Percentiles rank a stretch among this genome's conserved stretches.
Evolutionary conservation across 257 asterid species (phyloP).

Genomic region (Haberlea rhodopensis): DNA sequence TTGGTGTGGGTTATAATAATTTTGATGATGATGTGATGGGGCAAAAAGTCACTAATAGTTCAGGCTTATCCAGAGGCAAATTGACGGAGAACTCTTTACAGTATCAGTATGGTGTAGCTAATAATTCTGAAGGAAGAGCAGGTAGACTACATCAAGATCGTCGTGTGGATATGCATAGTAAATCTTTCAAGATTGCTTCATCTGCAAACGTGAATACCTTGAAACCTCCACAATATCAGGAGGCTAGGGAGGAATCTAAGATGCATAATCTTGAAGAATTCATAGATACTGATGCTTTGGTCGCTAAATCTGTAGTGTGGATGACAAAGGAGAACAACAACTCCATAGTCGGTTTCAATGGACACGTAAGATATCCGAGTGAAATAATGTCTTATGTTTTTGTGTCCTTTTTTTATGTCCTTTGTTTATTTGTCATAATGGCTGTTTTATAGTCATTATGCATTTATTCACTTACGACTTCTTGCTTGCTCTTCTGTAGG

Average conservation of each 20-base stretch:
- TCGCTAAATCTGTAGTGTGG: conserved; percentile 36
- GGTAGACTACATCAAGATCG: conserved; percentile 35
- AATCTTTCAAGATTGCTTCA: conserved; percentile 35
- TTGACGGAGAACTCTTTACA: conserved; percentile 39
- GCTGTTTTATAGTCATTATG: not conserved
- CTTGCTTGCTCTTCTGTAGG: conserved; percentile 43
- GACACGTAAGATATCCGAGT: conserved; percentile 56
- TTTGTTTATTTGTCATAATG: conserved; percentile 15
- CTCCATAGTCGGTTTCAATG: conserved; percentile 38
- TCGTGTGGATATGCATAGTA: conserved; percentile 32
- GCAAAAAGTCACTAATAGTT: conserved; percentile 30
- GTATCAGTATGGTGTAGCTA: conserved; percentile 29
- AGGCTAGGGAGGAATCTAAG: conserved; percentile 36
- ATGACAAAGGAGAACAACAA: conserved; percentile 46
- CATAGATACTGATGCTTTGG: conserved; percentile 35
- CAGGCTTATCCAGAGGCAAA: conserved; percentile 39
- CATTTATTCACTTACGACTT: conserved; percentile 24
- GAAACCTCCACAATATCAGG: conserved; percentile 51
- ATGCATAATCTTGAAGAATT: conserved; percentile 31
- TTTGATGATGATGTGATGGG: conserved; percentile 37
- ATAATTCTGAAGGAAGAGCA: conserved; percentile 37
- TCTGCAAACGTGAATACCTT: conserved; percentile 38
- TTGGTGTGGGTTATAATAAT: conserved; percentile 38
- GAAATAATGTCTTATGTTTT: conserved; percentile 16
- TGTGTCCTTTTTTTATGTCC: not conserved